Base-by-base conservation (phyloP, 768 basidiomycete genomes). In the Kwoniella sp. region DNA sequence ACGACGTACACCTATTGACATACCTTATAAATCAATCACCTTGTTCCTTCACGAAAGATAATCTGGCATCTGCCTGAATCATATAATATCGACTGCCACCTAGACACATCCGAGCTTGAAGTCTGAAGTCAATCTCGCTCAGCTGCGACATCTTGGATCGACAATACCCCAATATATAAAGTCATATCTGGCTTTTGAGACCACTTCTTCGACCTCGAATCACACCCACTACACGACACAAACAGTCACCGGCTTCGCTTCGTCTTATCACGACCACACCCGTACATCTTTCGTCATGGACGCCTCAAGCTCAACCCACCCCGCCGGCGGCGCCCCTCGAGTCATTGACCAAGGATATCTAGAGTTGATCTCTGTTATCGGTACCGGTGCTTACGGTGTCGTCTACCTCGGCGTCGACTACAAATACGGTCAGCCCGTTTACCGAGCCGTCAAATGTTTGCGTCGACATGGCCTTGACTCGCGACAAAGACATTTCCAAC, bases 371-470 rank as follows among this genome's bases (percentile, higher is more conserved):
- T 87, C 90, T 75, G 86, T 94, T 66, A 86, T 96, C 55, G 94
- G 94, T 41, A 87, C 90, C 45, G 94, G 94, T 11, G 93, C 93
- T 25, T 97, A 95, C 78, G 94, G 94, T 59, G 89, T 93, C 73
- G 94, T 95, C 11, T 96, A 95, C 80, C 59, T 90, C 59, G 95
- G 90, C 23, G 83, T 90, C 66, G 90, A 90, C 75, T 75, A 80
- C 47, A 63, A 67, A 37, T 67, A 68, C 28, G 34, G 48, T 26
- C 56, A 69, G 25, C 67, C 69, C 4, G 47, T 66, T 13, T 88
- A 87, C 58, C 94, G 86, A 78, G 94, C 94, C 57, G 93, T 97
- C 74, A 97, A 97, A 82, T 95, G 92, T 75, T 83, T 92, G 55
- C 83, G 85, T 71, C 86, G 85, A 70, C 66, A 77, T 61, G 83